phyloP scores from a whole-genome alignment of 257 asterid genomes.

The Catharanthus roseus region DNA sequence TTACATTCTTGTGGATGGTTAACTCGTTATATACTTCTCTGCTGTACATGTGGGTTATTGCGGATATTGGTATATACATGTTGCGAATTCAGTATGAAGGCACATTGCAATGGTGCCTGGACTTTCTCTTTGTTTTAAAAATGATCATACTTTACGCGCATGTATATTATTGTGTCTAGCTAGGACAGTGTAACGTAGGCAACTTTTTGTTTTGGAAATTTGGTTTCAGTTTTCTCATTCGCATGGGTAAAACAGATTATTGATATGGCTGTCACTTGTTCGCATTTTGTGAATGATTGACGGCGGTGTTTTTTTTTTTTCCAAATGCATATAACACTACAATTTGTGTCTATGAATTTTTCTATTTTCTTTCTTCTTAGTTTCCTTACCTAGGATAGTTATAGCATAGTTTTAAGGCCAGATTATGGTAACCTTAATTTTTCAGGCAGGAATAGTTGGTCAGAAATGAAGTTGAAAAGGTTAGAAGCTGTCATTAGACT shows the following conservation, averaged over 20 bases:
- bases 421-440: neutral
- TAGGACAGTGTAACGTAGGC: too few relatives aligned
- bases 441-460: neutral
- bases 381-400: neutral
- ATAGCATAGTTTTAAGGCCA: neutral
- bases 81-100: neutral
- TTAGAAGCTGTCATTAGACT: neutral
- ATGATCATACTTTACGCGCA: neutral
- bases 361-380: neutral
- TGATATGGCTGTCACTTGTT: neutral
- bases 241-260: neutral
- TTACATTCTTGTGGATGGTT: neutral
- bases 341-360: too few relatives aligned
- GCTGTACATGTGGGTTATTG: neutral
- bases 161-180: neutral
- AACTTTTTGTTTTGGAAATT: neutral
- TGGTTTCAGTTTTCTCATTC: neutral
- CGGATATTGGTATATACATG: neutral
- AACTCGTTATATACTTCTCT: neutral
- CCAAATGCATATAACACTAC: too few relatives aligned
- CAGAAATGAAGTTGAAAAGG: neutral
- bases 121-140: neutral
- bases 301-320: neutral
- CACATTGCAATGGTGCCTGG: neutral
- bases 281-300: neutral